phyloP scores from a whole-genome alignment of 768 basidiomycete genomes.

The Suillus hirtellus region DNA sequence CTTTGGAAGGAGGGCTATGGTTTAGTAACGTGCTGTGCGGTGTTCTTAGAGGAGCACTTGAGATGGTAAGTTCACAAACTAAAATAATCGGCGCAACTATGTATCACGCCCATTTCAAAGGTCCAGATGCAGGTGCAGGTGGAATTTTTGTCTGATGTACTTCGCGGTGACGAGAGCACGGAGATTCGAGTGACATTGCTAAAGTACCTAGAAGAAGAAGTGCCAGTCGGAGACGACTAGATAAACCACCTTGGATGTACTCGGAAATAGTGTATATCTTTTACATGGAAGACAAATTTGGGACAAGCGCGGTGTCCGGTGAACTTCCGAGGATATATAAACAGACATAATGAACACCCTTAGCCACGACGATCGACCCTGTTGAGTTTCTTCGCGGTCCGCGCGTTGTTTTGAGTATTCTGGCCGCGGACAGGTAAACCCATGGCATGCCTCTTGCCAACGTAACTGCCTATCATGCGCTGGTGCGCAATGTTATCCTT shows the following conservation, averaged over 20 bases:
- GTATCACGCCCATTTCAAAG: constrained; percentile 40
- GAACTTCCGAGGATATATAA: constrained; percentile 13
- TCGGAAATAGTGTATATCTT: constrained; percentile 4
- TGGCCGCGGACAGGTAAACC: constrained; percentile 93
- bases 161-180: constrained; percentile 92
- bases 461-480: constrained; percentile 91
- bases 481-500: constrained; percentile 92
- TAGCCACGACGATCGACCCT: constrained; percentile 63
- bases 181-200: constrained; percentile 90
- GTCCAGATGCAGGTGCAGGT: constrained; percentile 95
- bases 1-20: constrained; percentile 90
- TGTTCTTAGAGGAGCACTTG: constrained; percentile 87
- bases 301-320: neutral
- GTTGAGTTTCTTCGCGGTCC: constrained; percentile 90
- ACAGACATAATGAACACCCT: constrained; percentile 17
- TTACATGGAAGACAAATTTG: neutral
- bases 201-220: constrained; percentile 94
- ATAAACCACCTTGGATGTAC: constrained; percentile 17
- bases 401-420: constrained; percentile 87
- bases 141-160: constrained; percentile 84
- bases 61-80: constrained; percentile 72
- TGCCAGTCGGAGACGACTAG: constrained; percentile 90
- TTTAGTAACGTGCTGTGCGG: constrained; percentile 97
- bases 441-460: constrained; percentile 92
- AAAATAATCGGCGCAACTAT: constrained; percentile 1